Percentiles rank a stretch among this genome's conserved stretches.
Conservation (phyloP, 2,329 filamentous ascomycete genomes). For the Scedosporium apiospermum region DNA sequence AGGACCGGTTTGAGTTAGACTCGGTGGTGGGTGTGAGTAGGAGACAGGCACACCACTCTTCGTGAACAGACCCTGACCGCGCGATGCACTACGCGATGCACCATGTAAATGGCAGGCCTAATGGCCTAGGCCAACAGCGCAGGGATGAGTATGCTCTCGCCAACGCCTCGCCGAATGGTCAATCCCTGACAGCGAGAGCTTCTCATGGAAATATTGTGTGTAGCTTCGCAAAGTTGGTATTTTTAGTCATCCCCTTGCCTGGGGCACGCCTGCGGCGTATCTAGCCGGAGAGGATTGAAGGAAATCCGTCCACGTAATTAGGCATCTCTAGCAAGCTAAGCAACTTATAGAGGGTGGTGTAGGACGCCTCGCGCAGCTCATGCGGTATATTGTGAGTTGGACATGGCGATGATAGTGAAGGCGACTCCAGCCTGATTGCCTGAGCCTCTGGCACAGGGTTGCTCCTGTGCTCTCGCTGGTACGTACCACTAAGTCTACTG, state of each 20-base stretch:
- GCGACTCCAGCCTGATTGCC: neutral
- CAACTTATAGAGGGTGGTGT: neutral
- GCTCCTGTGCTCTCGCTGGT: too few species aligned
- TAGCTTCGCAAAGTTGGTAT: neutral
- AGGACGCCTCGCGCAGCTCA: neutral
- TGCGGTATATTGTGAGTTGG: too few species aligned
- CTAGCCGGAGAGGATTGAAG: too few species aligned
- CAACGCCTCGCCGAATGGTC: neutral
- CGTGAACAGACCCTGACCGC: too few species aligned
- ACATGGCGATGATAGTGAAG: too few species aligned
- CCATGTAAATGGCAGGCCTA: neutral
- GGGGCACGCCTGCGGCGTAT: too few species aligned
- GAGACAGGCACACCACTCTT: too few species aligned
- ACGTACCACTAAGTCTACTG: too few species aligned
- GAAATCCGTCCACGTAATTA: too few species aligned
- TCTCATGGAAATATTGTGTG: neutral
- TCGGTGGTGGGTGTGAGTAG: too few species aligned
- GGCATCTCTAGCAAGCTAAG: too few species aligned
- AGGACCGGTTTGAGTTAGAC: neutral
- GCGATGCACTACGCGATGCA: neutral
- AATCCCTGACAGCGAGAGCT: neutral
- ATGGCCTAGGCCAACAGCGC: neutral
- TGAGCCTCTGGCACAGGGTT: neutral
- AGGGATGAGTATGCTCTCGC: neutral
- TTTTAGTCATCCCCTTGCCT: neutral